phyloP scores from a whole-genome alignment of 139 green algal genomes.

The Eudorina sp. region DNA sequence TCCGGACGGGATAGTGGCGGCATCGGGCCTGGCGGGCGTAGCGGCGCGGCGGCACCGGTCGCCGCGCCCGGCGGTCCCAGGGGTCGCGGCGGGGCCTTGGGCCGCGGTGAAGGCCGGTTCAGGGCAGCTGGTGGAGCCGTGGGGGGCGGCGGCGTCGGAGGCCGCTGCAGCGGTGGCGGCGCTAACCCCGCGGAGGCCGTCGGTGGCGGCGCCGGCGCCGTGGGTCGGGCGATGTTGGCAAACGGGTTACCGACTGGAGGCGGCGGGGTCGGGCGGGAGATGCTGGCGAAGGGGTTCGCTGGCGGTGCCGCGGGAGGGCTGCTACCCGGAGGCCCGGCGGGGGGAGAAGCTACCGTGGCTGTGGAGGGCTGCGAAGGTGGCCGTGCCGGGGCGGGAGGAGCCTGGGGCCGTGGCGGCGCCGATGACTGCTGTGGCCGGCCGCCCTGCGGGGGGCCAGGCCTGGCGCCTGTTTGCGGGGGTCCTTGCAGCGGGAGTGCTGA shows the following conservation, averaged over 20 bases:
- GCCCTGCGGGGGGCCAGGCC: neutral
- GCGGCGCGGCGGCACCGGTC: neutral
- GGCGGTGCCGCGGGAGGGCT: neutral
- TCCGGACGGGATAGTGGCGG: neutral
- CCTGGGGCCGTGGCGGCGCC: neutral
- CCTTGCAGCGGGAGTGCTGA: neutral
- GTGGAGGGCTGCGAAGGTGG: neutral
- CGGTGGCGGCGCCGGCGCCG: neutral
- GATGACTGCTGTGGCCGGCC: neutral
- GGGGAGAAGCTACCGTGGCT: too few relatives aligned
- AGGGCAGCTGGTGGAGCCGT: neutral
- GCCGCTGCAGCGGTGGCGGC: neutral
- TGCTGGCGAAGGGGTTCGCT: constrained; percentile 40
- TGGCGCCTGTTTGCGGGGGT: neutral
- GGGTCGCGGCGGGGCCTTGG: neutral
- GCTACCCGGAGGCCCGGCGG: too few relatives aligned
- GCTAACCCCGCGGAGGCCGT: neutral
- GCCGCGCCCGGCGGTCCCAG: neutral
- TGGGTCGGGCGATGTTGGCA: constrained; percentile 4
- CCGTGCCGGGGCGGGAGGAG: neutral
- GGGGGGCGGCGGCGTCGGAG: neutral
- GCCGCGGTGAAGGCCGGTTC: neutral
- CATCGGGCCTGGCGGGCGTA: neutral
- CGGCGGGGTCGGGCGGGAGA: neutral
- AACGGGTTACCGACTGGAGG: constrained; percentile 30